These are phyloP conservation scores for Rhypophila decipiens DNA, from an alignment of 495 filamentous ascomycete genomes.

Conservation along the genomic window DNA sequence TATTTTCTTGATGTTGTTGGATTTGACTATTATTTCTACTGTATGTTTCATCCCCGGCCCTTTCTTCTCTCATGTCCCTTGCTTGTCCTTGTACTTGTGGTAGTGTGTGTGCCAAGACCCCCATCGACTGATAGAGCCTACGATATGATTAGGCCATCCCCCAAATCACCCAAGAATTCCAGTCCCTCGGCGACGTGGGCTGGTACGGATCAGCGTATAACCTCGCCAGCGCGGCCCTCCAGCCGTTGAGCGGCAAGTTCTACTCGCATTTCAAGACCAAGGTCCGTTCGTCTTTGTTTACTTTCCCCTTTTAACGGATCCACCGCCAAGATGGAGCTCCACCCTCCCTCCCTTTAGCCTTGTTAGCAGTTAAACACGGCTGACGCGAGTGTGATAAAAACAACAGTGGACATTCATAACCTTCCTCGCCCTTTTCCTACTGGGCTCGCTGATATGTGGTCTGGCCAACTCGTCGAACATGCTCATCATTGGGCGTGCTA, in stretches of 20 bases:
- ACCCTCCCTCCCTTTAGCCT: too few relatives aligned
- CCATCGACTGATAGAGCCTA: neutral
- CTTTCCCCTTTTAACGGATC: too few relatives aligned
- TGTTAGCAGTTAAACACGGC: too few relatives aligned
- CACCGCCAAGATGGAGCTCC: too few relatives aligned
- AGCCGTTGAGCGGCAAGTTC: constrained; percentile 45
- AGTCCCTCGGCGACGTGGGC: constrained; percentile 1
- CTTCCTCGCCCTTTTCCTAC: constrained; percentile 33
- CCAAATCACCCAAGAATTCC: constrained; percentile 4
- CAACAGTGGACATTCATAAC: constrained; percentile 30
- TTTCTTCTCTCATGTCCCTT: too few relatives aligned
- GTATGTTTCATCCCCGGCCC: neutral
- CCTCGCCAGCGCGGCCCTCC: constrained; percentile 30
- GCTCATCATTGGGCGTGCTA: constrained; percentile 50
- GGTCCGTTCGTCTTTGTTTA: too few relatives aligned
- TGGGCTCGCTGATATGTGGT: constrained; percentile 48
- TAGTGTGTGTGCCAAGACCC: too few relatives aligned
- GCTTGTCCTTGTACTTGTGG: too few relatives aligned
- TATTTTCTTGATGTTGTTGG: constrained; percentile 36
- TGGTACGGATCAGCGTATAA: constrained; percentile 5
- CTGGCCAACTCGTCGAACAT: constrained; percentile 37
- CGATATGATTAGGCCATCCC: constrained; percentile 2
- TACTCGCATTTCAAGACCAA: constrained; percentile 42
- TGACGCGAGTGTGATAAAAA: too few relatives aligned
- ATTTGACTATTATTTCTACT: constrained; percentile 41